phyloP scores from a whole-genome alignment of 1,284 basidiomycete species.

The Afroboletus lepidellus region DNA sequence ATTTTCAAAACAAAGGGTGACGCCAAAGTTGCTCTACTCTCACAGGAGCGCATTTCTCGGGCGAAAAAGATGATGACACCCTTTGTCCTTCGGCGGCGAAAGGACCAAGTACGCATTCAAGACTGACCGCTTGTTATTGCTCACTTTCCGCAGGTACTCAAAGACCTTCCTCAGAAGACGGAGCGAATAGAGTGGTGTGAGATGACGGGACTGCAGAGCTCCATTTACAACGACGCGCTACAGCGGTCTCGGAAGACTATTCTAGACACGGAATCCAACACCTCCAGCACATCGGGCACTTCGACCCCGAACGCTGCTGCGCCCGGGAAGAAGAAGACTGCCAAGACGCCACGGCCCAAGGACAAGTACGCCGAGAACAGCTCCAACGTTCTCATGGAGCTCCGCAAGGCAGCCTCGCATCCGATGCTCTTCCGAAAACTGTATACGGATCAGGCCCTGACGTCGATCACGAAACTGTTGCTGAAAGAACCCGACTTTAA shows the following conservation, averaged over 20 bases:
- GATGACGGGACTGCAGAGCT: slow-evolving; percentile 82
- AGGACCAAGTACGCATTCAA: slow-evolving; percentile 68
- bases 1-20: slow-evolving; percentile 97
- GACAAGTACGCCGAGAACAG: slow-evolving; percentile 75
- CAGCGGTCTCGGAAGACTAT: slow-evolving; percentile 84
- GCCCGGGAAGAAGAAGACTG: slow-evolving; percentile 46
- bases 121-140: background rate
- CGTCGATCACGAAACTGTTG: slow-evolving; percentile 76
- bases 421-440: slow-evolving; percentile 90
- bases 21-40: slow-evolving; percentile 81
- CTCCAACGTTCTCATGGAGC: slow-evolving; percentile 92
- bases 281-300: slow-evolving; percentile 36
- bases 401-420: slow-evolving; percentile 94
- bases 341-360: slow-evolving; percentile 48
- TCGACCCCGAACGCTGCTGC: slow-evolving; percentile 39
- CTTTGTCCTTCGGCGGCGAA: slow-evolving; percentile 93
- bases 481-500: slow-evolving; percentile 90
- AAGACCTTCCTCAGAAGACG: slow-evolving; percentile 89
- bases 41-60: slow-evolving; percentile 86
- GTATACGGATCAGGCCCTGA: slow-evolving; percentile 79
- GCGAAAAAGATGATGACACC: slow-evolving; percentile 99
- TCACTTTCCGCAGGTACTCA: slow-evolving; percentile 66
- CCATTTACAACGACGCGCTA: slow-evolving; percentile 85
- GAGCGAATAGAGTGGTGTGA: slow-evolving; percentile 94
- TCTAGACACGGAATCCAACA: slow-evolving; percentile 49